Conservation (phyloP, 805 yeast species). For the Wickerhamia fluorescens region DNA sequence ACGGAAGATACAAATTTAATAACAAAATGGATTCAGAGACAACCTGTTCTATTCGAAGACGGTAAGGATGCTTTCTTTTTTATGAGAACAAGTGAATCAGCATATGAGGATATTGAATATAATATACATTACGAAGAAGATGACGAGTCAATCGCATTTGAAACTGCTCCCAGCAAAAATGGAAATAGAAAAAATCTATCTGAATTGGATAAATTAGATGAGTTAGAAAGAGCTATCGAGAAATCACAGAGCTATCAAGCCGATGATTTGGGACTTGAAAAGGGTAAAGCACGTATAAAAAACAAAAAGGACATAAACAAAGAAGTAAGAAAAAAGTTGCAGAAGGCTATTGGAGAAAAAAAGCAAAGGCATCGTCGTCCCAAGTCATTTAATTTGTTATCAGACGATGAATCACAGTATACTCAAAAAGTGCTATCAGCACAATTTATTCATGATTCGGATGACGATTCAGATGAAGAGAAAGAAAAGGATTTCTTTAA, state of each 20-base stretch:
- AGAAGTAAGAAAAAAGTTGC: slow-evolving; percentile 2
- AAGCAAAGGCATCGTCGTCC: slow-evolving; percentile 14
- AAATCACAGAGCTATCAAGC: background rate
- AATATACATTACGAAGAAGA: slow-evolving; percentile 18
- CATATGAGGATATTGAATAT: slow-evolving; percentile 9
- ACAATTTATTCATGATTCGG: slow-evolving; percentile 52
- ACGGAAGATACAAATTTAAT: slow-evolving; percentile 29
- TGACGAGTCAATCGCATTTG: slow-evolving; percentile 15
- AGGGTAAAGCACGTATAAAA: slow-evolving; percentile 22
- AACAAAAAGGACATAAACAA: slow-evolving; percentile 2
- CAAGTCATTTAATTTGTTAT: slow-evolving; percentile 18
- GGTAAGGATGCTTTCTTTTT: slow-evolving; percentile 30
- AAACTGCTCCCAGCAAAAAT: slow-evolving; percentile 5
- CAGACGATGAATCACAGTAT: slow-evolving; percentile 19
- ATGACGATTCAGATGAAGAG: slow-evolving; percentile 58
- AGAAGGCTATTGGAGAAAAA: slow-evolving; percentile 2
- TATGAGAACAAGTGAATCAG: slow-evolving; percentile 18
- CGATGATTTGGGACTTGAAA: slow-evolving; percentile 3
- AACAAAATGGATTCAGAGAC: slow-evolving; percentile 34
- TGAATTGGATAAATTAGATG: slow-evolving; percentile 34
- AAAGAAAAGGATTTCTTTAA: slow-evolving; percentile 45
- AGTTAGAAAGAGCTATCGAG: slow-evolving; percentile 15
- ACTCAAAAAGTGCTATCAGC: slow-evolving; percentile 36
- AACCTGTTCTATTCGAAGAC: slow-evolving; percentile 28
- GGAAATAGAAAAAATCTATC: slow-evolving; percentile 15